Conservation (phyloP, 495 filamentous ascomycete species). For the Aspergillus baeticus region DNA sequence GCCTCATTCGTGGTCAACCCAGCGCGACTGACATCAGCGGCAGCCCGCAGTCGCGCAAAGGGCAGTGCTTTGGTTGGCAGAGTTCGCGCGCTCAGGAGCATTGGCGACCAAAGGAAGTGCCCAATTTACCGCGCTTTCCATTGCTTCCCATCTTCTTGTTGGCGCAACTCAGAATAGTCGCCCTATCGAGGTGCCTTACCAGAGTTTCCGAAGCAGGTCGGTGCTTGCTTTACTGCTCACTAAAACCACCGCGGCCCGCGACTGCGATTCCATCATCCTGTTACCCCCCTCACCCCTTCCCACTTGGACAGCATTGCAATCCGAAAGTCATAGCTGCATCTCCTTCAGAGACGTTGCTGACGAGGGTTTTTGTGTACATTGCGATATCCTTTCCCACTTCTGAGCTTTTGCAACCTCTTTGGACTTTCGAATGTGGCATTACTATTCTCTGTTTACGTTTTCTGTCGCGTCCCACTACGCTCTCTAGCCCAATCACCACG, state of each 20-base stretch:
- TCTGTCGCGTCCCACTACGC: slow-evolving; percentile 18
- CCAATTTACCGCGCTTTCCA: slow-evolving; percentile 30
- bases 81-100: slow-evolving; percentile 19
- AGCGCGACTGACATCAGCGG: slow-evolving; percentile 36
- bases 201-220: slow-evolving; percentile 3
- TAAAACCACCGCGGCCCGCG: slow-evolving; percentile 19
- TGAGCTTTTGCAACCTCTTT: neutral
- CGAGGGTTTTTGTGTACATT: neutral
- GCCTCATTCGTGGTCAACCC: slow-evolving; percentile 26
- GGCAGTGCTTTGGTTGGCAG: slow-evolving; percentile 30
- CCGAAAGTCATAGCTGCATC: slow-evolving; percentile 18
- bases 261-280: slow-evolving; percentile 13
- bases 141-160: slow-evolving; percentile 3
- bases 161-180: neutral
- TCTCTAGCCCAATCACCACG: slow-evolving; percentile 30
- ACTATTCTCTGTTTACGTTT: slow-evolving; percentile 13
- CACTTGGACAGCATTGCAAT: slow-evolving; percentile 16
- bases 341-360: slow-evolving; percentile 2
- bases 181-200: slow-evolving; percentile 9
- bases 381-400: neutral
- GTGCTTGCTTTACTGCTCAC: slow-evolving; percentile 8
- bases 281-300: slow-evolving; percentile 17
- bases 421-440: slow-evolving; percentile 3
- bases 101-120: slow-evolving; percentile 10
- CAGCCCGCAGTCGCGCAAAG: slow-evolving; percentile 27